Percentiles rank a stretch among this genome's conserved stretches.
Conservation (phyloP, 2,329 filamentous ascomycete genomes). For the Aspergillus luchuensis region DNA sequence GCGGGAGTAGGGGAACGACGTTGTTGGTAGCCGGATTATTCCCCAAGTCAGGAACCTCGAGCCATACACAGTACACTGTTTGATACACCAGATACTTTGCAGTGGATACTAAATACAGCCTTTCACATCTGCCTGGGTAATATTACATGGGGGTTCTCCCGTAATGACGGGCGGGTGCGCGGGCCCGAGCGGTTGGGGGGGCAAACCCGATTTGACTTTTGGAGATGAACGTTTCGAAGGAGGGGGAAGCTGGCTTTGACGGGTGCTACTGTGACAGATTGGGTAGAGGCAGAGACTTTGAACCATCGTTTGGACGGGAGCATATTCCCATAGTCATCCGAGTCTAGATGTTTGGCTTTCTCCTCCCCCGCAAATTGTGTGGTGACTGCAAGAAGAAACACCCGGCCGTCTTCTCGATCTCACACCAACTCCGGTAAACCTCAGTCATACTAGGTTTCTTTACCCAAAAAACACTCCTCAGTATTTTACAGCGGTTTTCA, state of each 20-base stretch:
- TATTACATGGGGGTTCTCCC: conserved; percentile 2
- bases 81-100: no score
- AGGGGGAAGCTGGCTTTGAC: not conserved
- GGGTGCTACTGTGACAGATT: no score
- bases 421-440: no score
- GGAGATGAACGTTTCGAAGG: not conserved
- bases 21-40: not conserved
- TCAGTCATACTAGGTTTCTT: not conserved
- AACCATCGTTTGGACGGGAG: no score
- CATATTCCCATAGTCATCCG: no score
- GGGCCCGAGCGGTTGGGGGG: conserved; percentile 20
- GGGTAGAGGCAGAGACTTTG: no score
- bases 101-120: not conserved
- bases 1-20: conserved; percentile 5
- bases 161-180: conserved; percentile 19
- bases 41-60: not conserved
- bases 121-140: conserved; percentile 3
- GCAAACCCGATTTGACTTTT: not conserved
- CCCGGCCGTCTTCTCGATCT: no score
- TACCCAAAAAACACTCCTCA: not conserved
- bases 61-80: not conserved
- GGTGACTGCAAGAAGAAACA: no score
- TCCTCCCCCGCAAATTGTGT: no score
- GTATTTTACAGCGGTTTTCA: not conserved
- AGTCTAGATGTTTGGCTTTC: no score